Percentiles rank a stretch among this genome's conserved stretches.
Conservation (phyloP, 2,329 filamentous ascomycete genomes). For the Colletotrichum brevisporum region DNA sequence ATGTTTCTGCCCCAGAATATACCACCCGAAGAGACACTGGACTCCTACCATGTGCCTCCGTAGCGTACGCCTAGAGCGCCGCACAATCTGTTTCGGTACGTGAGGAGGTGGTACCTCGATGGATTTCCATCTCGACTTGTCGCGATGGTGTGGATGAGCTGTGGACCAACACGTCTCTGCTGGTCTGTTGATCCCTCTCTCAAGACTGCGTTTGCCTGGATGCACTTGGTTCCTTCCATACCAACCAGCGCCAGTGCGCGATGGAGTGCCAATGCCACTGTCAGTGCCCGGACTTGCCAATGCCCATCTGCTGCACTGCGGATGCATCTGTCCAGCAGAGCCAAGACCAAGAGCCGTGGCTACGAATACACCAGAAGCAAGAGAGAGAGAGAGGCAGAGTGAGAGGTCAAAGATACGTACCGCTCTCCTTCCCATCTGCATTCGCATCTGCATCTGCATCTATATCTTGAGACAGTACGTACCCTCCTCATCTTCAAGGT, state of each 20-base stretch:
- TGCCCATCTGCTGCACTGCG: slow-evolving; percentile 4
- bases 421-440: background rate
- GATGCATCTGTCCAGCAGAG: slow-evolving; percentile 9
- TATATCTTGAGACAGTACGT: slow-evolving; percentile 2
- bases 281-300: background rate
- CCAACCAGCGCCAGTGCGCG: background rate
- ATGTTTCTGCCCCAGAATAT: background rate
- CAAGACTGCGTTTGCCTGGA: slow-evolving; percentile 18
- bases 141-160: background rate
- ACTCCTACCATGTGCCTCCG: background rate
- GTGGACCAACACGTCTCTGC: slow-evolving; percentile 1
- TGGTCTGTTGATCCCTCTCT: slow-evolving; percentile 18
- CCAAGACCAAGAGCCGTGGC: slow-evolving; percentile 12
- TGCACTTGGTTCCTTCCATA: slow-evolving; percentile 6
- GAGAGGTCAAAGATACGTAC: background rate
- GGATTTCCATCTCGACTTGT: background rate
- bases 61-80: background rate
- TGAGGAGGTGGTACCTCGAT: background rate
- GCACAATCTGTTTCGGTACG: too few species aligned
- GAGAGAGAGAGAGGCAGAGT: background rate
- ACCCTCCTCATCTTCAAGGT: background rate
- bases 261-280: slow-evolving; percentile 7
- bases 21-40: background rate
- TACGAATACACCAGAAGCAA: background rate
- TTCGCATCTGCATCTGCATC: slow-evolving; percentile 2